phyloP scores from a whole-genome alignment of 495 filamentous ascomycete genomes.

The Neurospora terricola region DNA sequence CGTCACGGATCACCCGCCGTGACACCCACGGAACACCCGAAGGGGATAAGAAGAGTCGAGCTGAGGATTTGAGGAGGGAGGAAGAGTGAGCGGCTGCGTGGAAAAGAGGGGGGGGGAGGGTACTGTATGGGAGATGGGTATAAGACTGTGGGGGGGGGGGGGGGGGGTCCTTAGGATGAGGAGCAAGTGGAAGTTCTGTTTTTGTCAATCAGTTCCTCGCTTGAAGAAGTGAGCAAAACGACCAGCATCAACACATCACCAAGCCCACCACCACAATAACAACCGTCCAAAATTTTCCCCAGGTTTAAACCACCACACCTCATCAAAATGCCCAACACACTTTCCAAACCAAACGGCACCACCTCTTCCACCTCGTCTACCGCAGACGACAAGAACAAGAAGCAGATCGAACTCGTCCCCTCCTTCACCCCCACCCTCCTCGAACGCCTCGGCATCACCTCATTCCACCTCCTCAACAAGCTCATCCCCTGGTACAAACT shows the following conservation, averaged over 20 bases:
- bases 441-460: constrained; percentile 15
- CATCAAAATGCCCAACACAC: neutral
- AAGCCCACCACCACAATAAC: neutral
- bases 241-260: neutral
- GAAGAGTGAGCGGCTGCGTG: neutral
- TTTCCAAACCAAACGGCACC: neutral
- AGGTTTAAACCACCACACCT: neutral
- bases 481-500: constrained; percentile 31
- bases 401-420: neutral
- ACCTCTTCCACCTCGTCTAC: neutral
- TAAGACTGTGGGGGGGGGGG: neutral
- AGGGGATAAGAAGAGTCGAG: neutral
- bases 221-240: neutral
- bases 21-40: neutral
- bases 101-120: too few species aligned
- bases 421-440: constrained; percentile 12
- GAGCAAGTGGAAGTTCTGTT: neutral
- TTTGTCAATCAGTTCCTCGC: neutral
- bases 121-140: neutral
- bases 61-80: neutral
- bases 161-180: neutral
- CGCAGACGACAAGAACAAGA: neutral
- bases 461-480: constrained; percentile 28
- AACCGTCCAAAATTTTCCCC: neutral
- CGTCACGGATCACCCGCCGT: neutral